These are phyloP conservation scores for Melaleuca alternifolia DNA, from an alignment of 345 rosid species.

Conservation along the genomic window DNA sequence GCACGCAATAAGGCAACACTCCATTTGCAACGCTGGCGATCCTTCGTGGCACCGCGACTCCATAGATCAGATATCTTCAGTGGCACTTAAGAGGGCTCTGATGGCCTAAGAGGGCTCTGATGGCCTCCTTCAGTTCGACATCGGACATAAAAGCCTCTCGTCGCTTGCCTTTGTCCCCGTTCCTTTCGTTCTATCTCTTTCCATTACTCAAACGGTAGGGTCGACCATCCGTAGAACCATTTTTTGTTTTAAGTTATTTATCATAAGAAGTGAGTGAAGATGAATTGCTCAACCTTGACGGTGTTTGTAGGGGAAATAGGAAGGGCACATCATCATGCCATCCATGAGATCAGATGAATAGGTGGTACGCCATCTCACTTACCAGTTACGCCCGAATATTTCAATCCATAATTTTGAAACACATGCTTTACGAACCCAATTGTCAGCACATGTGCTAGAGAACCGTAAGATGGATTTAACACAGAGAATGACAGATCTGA, in stretches of 20 bases:
- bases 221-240: background rate
- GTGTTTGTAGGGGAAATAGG: background rate
- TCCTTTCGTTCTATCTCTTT: background rate
- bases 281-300: background rate
- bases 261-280: background rate
- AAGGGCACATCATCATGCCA: background rate
- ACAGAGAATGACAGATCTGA: background rate
- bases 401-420: background rate
- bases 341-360: fast-evolving
- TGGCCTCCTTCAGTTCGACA: background rate
- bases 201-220: background rate
- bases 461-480: background rate
- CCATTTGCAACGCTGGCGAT: background rate
- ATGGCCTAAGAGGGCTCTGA: background rate
- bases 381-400: background rate
- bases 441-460: background rate
- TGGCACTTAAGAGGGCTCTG: background rate
- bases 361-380: background rate
- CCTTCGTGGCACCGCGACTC: background rate
- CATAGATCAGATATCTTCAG: background rate
- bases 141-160: background rate
- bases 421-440: background rate
- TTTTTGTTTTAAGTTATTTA: fast-evolving
- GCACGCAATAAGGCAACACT: background rate
- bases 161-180: background rate